Evolutionary conservation across 345 rosid genomes (phyloP).

Genomic region (Brassica juncea): DNA sequence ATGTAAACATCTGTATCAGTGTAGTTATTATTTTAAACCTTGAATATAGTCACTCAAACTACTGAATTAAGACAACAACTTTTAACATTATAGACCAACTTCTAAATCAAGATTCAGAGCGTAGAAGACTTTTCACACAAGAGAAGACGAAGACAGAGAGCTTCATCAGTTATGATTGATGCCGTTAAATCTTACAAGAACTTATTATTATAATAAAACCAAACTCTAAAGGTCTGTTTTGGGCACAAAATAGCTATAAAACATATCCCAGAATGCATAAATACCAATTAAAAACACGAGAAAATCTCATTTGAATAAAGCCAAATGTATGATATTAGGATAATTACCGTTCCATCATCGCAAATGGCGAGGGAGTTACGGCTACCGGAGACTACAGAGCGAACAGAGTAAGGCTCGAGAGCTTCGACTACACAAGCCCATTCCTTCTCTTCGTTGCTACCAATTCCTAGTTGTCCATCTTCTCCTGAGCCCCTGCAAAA

Average conservation of each 20-base stretch:
- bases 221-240: background rate
- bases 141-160: slow-evolving; percentile 13
- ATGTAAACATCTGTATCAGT: slow-evolving; percentile 74
- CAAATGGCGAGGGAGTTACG: slow-evolving; percentile 99
- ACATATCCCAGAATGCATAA: background rate
- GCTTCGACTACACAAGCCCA: slow-evolving; percentile 76
- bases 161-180: background rate
- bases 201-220: background rate
- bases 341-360: slow-evolving; percentile 76
- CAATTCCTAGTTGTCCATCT: slow-evolving; percentile 95
- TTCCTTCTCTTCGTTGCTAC: slow-evolving; percentile 78
- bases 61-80: slow-evolving; percentile 10
- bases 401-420: slow-evolving; percentile 66
- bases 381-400: slow-evolving; percentile 94
- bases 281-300: slow-evolving; percentile 13
- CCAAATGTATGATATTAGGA: background rate
- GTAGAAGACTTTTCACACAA: background rate
- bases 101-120: slow-evolving; percentile 12
- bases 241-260: background rate
- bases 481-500: slow-evolving; percentile 91
- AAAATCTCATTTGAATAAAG: background rate
- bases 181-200: background rate
- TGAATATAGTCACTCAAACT: background rate
- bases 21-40: background rate
- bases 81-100: background rate